phyloP scores from a whole-genome alignment of 176 grass and related monocot species.

The Bolboschoenus planiculmis region DNA sequence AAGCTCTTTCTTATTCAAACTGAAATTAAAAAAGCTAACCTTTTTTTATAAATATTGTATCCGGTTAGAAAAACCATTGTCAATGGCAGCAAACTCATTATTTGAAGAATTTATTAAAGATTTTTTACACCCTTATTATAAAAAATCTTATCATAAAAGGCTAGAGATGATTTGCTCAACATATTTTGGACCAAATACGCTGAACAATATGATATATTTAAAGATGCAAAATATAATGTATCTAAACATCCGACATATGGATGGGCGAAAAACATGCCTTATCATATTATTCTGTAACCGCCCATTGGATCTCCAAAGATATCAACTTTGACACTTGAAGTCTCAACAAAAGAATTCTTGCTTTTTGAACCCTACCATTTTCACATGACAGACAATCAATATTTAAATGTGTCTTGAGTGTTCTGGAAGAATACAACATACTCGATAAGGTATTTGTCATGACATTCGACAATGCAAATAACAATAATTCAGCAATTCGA shows the following conservation, averaged over 20 bases:
- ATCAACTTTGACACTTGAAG: background rate
- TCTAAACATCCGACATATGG: too few species aligned
- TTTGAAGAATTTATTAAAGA: background rate
- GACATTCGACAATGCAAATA: background rate
- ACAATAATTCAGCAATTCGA: background rate
- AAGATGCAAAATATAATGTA: too few species aligned
- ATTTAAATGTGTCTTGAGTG: background rate
- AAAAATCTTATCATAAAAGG: background rate
- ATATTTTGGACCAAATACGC: background rate
- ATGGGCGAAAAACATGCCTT: fast-evolving
- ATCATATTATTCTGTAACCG: background rate
- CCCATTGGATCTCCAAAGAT: background rate
- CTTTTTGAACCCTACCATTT: background rate
- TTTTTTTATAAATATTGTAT: too few species aligned
- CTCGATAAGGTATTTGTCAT: background rate
- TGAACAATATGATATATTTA: too few species aligned
- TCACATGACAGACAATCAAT: background rate
- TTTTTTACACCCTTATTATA: background rate
- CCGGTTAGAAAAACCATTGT: too few species aligned
- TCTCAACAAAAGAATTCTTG: background rate
- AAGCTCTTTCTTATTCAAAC: too few species aligned
- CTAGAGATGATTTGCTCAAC: background rate
- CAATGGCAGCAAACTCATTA: background rate
- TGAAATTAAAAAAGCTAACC: too few species aligned
- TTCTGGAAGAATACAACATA: background rate